Percentiles rank a stretch among this genome's conserved stretches.
Conservation (phyloP, 805 yeast genomes). For the Kluyveromyces nonfermentans region DNA sequence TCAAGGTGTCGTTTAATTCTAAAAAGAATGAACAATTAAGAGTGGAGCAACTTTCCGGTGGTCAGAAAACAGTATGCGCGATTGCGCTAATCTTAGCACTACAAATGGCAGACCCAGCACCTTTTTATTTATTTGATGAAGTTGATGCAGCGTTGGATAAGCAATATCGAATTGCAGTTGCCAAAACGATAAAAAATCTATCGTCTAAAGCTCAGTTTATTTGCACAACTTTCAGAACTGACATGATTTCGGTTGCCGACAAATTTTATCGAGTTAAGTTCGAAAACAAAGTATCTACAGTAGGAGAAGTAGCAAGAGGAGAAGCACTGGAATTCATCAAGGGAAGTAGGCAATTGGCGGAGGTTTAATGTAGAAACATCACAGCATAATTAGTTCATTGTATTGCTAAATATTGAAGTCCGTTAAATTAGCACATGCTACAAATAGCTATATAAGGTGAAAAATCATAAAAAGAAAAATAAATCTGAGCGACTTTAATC, state of each 20-base stretch:
- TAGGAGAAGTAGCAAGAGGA: constrained; percentile 56
- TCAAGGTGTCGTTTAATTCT: constrained; percentile 83
- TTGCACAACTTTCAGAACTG: constrained; percentile 93
- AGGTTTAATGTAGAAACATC: constrained; percentile 8
- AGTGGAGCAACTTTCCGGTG: constrained; percentile 90
- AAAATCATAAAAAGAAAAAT: too few relatives aligned
- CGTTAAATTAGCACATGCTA: too few relatives aligned
- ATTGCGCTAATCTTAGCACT: constrained; percentile 88
- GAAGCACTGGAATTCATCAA: constrained; percentile 82
- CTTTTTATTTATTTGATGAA: constrained; percentile 92
- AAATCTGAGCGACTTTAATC: too few relatives aligned
- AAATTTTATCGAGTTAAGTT: constrained; percentile 82
- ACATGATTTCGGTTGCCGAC: constrained; percentile 80
- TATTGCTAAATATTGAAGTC: too few relatives aligned
- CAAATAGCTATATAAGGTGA: too few relatives aligned
- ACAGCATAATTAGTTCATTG: not conserved
- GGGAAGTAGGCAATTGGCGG: constrained; percentile 33
- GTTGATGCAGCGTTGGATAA: constrained; percentile 93
- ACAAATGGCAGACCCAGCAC: constrained; percentile 94
- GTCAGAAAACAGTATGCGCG: constrained; percentile 95
- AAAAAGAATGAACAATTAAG: constrained; percentile 75
- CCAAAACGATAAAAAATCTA: constrained; percentile 56
- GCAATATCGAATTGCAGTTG: constrained; percentile 83
- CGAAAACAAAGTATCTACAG: constrained; percentile 70
- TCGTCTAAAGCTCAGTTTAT: constrained; percentile 77